Evolutionary conservation across 2,329 filamentous ascomycete species (phyloP).

Genomic region (Davidsoniella virescens): DNA sequence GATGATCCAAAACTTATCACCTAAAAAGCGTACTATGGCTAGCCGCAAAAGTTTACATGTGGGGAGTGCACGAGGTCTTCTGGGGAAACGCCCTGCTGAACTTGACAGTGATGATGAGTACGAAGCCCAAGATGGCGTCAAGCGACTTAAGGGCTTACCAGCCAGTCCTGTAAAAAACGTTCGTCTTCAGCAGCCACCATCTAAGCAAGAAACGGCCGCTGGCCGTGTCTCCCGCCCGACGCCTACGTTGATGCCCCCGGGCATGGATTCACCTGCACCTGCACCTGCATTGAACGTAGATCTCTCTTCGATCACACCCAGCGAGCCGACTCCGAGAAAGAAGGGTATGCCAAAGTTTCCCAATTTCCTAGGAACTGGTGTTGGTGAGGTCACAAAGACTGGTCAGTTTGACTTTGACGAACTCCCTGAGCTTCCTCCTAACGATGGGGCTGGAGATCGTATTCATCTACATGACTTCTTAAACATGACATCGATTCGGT

Average conservation of each 20-base stretch:
- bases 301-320: slow-evolving; percentile 31
- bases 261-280: slow-evolving; percentile 27
- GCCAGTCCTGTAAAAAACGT: slow-evolving; percentile 64
- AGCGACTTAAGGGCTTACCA: slow-evolving; percentile 55
- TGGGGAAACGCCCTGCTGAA: slow-evolving; percentile 59
- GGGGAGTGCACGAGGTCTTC: slow-evolving; percentile 54
- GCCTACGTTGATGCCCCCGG: slow-evolving; percentile 15
- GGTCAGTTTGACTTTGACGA: slow-evolving; percentile 25
- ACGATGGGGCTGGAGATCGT: slow-evolving; percentile 33
- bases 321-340: slow-evolving; percentile 24
- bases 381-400: slow-evolving; percentile 17
- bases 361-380: not conserved
- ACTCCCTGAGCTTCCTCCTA: slow-evolving; percentile 16
- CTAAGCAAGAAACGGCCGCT: slow-evolving; percentile 48
- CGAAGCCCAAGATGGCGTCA: slow-evolving; percentile 43
- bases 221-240: slow-evolving; percentile 37
- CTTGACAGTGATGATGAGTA: slow-evolving; percentile 48
- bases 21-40: slow-evolving; percentile 50
- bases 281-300: slow-evolving; percentile 13
- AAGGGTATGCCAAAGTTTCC: slow-evolving; percentile 6
- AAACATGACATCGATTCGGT: slow-evolving; percentile 88
- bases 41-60: slow-evolving; percentile 63
- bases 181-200: slow-evolving; percentile 50
- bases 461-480: slow-evolving; percentile 87
- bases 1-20: slow-evolving; percentile 63